A percentile compares a stretch with the other conserved stretches of the same genome.
phyloP scores from a whole-genome alignment of 2,329 filamentous ascomycete genomes.

The Zymoseptoria ardabiliae region DNA sequence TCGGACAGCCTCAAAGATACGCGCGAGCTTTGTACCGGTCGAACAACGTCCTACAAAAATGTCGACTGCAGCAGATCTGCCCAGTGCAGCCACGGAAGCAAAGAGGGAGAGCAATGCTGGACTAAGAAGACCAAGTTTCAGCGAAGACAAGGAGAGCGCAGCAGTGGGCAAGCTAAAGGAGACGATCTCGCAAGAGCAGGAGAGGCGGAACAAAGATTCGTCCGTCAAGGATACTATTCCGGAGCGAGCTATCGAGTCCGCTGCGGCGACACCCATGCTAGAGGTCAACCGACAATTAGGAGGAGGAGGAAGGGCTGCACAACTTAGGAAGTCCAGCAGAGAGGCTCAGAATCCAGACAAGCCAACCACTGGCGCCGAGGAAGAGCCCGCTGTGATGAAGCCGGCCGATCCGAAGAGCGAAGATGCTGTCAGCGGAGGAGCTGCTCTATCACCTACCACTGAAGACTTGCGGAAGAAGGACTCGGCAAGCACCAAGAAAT shows the following conservation, averaged over 20 bases:
- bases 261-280: conserved; percentile 28
- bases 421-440: conserved; percentile 32
- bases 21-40: conserved; percentile 44
- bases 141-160: conserved; percentile 30
- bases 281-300: conserved; percentile 15
- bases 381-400: conserved; percentile 34
- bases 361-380: conserved; percentile 35
- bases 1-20: conserved; percentile 37
- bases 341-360: conserved; percentile 39
- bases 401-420: conserved; percentile 34
- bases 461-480: conserved; percentile 24
- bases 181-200: conserved; percentile 34
- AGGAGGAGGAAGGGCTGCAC: conserved; percentile 15
- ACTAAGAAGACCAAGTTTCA: conserved; percentile 34
- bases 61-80: conserved; percentile 2
- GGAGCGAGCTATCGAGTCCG: conserved; percentile 36
- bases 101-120: conserved; percentile 19
- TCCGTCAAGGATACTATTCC: conserved; percentile 34
- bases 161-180: conserved; percentile 33
- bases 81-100: conserved; percentile 6
- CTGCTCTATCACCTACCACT: conserved; percentile 29
- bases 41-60: conserved; percentile 27
- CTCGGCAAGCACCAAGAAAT: neutral
- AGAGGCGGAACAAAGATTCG: conserved; percentile 32
- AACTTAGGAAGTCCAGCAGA: conserved; percentile 2